phyloP scores from a whole-genome alignment of 805 yeast genomes.

The Saccharomyces eubayanus region DNA sequence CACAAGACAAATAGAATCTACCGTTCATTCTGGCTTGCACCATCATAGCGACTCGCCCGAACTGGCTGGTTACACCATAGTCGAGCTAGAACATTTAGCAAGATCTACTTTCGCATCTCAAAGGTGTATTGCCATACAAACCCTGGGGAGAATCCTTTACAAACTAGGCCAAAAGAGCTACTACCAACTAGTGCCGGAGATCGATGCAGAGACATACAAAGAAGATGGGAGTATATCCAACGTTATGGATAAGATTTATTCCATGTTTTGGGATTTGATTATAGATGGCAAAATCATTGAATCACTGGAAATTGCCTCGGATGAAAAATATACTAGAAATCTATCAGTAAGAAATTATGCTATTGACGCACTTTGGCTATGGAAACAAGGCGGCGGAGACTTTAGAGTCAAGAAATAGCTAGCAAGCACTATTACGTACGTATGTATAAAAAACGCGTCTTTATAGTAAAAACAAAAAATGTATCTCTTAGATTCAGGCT shows the following conservation, averaged over 20 bases:
- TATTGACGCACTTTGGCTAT: conserved; percentile 83
- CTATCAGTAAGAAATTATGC: conserved; percentile 76
- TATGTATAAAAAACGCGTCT: conserved; percentile 6
- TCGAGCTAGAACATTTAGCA: conserved; percentile 70
- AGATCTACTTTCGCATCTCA: conserved; percentile 79
- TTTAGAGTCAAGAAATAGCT: conserved; percentile 11
- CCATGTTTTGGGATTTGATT: conserved; percentile 62
- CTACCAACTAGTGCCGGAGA: conserved; percentile 44
- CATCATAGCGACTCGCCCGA: conserved; percentile 88
- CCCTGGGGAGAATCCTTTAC: conserved; percentile 78
- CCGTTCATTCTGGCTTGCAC: conserved; percentile 65
- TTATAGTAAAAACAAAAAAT: not conserved
- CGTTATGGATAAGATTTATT: conserved; percentile 32
- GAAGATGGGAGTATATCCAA: conserved; percentile 34
- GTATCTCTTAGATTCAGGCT: not conserved
- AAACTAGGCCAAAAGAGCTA: conserved; percentile 60
- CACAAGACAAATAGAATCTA: conserved; percentile 38
- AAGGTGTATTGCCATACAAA: conserved; percentile 76
- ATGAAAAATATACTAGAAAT: conserved; percentile 54
- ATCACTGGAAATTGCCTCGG: conserved; percentile 56
- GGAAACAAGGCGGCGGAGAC: conserved; percentile 50
- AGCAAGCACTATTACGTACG: not conserved
- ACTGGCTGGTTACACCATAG: conserved; percentile 84
- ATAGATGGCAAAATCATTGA: conserved; percentile 56
- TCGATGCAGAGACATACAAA: conserved; percentile 32